These are phyloP conservation scores for Mortierella sp. DNA, from an alignment of 371 early-diverging fungal genomes.

Conservation along the genomic window DNA sequence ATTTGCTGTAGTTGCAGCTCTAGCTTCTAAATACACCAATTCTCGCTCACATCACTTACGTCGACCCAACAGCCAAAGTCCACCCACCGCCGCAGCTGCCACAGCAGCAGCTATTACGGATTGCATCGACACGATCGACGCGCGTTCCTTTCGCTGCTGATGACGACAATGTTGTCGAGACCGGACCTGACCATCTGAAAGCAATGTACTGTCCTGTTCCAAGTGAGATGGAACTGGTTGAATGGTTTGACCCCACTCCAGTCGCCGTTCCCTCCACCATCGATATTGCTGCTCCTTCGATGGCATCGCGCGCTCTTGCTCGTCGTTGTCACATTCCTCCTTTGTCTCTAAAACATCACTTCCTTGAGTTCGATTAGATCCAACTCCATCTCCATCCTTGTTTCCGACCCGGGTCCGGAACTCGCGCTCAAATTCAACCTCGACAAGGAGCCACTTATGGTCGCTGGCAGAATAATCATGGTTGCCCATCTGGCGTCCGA, in stretches of 20 bases:
- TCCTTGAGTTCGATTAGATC: no score
- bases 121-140: not conserved
- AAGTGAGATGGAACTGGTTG: slow-evolving; percentile 14
- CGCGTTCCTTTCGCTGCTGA: not conserved
- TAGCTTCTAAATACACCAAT: no score
- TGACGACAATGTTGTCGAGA: not conserved
- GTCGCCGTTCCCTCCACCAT: slow-evolving; percentile 46
- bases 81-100: slow-evolving; percentile 16
- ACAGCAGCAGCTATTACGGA: slow-evolving; percentile 13
- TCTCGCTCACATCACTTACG: no score
- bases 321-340: not conserved
- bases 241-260: slow-evolving; percentile 28
- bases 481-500: slow-evolving; percentile 68
- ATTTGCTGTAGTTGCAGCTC: no score
- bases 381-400: no score
- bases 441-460: slow-evolving; percentile 78
- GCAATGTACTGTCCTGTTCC: no score
- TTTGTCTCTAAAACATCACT: no score
- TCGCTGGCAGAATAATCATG: slow-evolving; percentile 75
- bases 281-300: slow-evolving; percentile 40
- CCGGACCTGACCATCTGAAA: not conserved
- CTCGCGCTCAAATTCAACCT: slow-evolving; percentile 58
- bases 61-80: slow-evolving; percentile 20
- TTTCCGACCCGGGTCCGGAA: slow-evolving; percentile 11
- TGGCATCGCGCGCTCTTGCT: slow-evolving; percentile 8